Conservation (phyloP, 805 yeast genomes). For the Kluyveromyces aestuarii region DNA sequence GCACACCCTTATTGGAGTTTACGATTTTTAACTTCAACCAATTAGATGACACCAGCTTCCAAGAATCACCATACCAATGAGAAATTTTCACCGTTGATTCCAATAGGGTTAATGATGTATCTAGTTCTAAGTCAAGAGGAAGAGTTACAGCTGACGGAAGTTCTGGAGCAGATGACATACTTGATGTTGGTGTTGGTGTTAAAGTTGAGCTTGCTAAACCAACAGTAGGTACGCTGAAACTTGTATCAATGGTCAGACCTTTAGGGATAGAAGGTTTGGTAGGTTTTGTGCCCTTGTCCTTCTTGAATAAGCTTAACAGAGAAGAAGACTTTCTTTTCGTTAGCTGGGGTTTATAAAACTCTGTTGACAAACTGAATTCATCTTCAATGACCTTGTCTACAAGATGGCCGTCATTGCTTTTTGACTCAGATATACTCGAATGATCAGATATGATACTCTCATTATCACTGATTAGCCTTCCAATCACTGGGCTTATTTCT, state of each 20-base stretch:
- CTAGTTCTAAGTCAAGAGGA: slow-evolving; percentile 9
- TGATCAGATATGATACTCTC: slow-evolving; percentile 15
- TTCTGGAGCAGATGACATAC: background rate
- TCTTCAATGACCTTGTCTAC: background rate
- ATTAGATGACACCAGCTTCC: slow-evolving; percentile 13
- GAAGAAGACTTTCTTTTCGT: slow-evolving; percentile 18
- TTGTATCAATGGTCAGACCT: background rate
- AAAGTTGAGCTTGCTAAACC: background rate
- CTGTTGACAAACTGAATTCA: slow-evolving; percentile 5
- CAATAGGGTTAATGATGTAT: slow-evolving; percentile 7
- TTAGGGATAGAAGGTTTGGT: background rate
- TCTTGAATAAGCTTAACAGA: slow-evolving; percentile 19
- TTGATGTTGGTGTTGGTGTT: slow-evolving; percentile 1
- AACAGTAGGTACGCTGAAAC: background rate
- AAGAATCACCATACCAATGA: slow-evolving; percentile 17
- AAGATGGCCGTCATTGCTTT: background rate
- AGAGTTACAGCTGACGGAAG: slow-evolving; percentile 1
- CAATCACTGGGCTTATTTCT: slow-evolving; percentile 5
- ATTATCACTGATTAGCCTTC: slow-evolving; percentile 6
- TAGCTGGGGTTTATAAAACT: slow-evolving; percentile 7
- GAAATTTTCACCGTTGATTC: slow-evolving; percentile 15
- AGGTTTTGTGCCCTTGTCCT: slow-evolving; percentile 4
- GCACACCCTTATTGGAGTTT: slow-evolving; percentile 3
- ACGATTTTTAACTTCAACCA: slow-evolving; percentile 6
- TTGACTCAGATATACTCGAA: background rate